Percentiles rank a stretch among this genome's conserved stretches.
phyloP scores from a whole-genome alignment of 768 basidiomycete genomes.

The Boletus pseudo-olivaceus region DNA sequence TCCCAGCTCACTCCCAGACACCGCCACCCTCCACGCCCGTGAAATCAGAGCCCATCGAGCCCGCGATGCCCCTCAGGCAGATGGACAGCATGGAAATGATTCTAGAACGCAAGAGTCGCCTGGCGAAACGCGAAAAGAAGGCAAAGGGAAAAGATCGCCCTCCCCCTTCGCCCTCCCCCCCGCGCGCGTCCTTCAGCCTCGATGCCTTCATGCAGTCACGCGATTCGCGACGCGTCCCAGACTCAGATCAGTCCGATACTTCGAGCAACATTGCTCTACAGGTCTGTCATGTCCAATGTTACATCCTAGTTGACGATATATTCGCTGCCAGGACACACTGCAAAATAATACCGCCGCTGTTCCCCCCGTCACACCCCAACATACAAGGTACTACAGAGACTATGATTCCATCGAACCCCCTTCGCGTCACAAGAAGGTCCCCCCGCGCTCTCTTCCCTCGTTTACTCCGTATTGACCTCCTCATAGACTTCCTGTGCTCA shows the following conservation, averaged over 20 bases:
- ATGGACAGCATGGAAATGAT: constrained; percentile 77
- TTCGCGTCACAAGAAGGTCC: constrained; percentile 31
- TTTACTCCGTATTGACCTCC: neutral
- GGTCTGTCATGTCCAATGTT: constrained; percentile 35
- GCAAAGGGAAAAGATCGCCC: constrained; percentile 48
- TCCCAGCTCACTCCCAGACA: constrained; percentile 34
- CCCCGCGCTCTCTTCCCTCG: neutral
- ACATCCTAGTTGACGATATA: constrained; percentile 20
- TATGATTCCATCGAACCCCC: constrained; percentile 33
- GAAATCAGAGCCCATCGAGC: constrained; percentile 59
- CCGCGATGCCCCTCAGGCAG: constrained; percentile 46
- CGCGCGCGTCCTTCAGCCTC: constrained; percentile 42
- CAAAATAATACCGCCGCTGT: constrained; percentile 28
- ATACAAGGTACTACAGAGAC: constrained; percentile 56
- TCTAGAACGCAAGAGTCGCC: constrained; percentile 64
- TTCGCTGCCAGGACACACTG: constrained; percentile 19
- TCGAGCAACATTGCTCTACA: constrained; percentile 30
- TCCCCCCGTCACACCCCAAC: constrained; percentile 55
- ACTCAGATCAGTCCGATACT: constrained; percentile 31
- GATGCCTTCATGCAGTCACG: constrained; percentile 54
- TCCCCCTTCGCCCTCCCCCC: constrained; percentile 51
- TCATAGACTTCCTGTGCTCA: constrained; percentile 30
- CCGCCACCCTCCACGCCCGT: constrained; percentile 57
- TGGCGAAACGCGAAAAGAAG: constrained; percentile 49
- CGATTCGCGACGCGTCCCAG: constrained; percentile 44